Base-by-base conservation (phyloP, 1,139 yeast species). In the Arxiozyma bovina region DNA sequence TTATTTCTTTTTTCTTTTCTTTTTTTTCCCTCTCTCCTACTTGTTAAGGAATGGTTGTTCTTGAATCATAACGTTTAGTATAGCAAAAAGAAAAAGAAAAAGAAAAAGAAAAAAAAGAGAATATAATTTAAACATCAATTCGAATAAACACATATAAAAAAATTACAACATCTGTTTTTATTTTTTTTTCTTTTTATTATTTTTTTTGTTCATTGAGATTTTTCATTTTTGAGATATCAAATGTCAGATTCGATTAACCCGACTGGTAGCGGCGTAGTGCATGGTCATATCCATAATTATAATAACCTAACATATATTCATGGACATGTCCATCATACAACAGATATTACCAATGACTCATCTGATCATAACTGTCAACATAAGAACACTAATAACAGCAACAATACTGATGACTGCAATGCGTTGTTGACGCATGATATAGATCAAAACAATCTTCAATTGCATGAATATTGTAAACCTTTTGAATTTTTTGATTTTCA, bases 231-330 rank as follows among this genome's bases (percentile, higher is more conserved):
- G n/a, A 15, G 4, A 15, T 34, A 15, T 34, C 40, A 34, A 8
- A 46, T 46, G 49, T 22, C 21, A 15, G 42, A 46, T 20, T 46
- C 49, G 9, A 34, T 18, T 38, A 18, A 75, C 79, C 50, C 27
- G 34, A 43, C 1, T 3, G 34, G 43, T 42, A 43, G 17, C 25
- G 42, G 42, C 4, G 42, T 42, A n/a, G 83, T 82, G 20, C 87
- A 83, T 68, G 87, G 87, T 1, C 87, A 83, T 63, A 81, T 83
- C 41, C 87, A 83, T 66, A 80, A 78, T 62, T 85, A 81, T 63
- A 74, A 77, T 57, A 80, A 81, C 61, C 81, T 82, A 63, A 81
- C 86, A 9, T 84, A 82, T 60, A 81, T 82, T 23, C 88, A 83
- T 63, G 88, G 87, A 2, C 87, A 83, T 64, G 79, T 82, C 43